Evolutionary conservation across 192 early-diverging fungal species (phyloP), one percentile per base, ranked within the genome.

Genomic region (Mortierella hygrophila): DNA sequence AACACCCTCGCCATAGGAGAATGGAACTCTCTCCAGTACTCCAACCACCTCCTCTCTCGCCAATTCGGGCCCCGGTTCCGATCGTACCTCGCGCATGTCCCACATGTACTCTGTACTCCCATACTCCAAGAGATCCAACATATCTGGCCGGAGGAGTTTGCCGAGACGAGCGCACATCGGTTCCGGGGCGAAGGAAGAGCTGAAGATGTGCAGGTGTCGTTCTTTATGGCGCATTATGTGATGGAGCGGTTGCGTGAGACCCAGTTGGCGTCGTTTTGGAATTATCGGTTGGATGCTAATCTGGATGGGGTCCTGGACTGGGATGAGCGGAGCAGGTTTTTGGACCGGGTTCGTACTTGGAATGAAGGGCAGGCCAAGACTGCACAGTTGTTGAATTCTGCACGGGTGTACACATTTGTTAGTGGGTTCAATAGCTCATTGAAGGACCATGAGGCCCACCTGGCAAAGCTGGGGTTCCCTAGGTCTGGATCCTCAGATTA

Each of bases 181-280:
- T 89, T 89, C 47, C 60, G 89, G 32, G 86, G 82, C 3, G 80
- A 86, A 29, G 82, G 82, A 2, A 38, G 76, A 6, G 75, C 26
- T 0, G 21, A n/a, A 13, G 85, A 89, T 32, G 47, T 88, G 4
- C 85, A 88, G 6, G 79, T 75, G 4, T 75, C 79, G 23, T 89
- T 88, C 68, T 75, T 89, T 18, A 78, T 89, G 72, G 79, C 85
- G 1, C 85, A 89, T 44, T 89, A 89, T 63, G 80, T 88, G 18
- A 63, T 84, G 18, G 89, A 90, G 57, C 72, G 79, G n/a, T 55
- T 70, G 18, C 70, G 86, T 41, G 89, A 90, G 81, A 82, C 82
- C 20, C 75, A 82, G 41, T 42, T 90, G 71, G 77, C 71, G 60
- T 81, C 82, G n/a, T 90, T 74, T 68, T 85, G 87, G 81, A 60